Base-by-base conservation (phyloP, 2,329 filamentous ascomycete species). In the Chrysoporthe cubensis region DNA sequence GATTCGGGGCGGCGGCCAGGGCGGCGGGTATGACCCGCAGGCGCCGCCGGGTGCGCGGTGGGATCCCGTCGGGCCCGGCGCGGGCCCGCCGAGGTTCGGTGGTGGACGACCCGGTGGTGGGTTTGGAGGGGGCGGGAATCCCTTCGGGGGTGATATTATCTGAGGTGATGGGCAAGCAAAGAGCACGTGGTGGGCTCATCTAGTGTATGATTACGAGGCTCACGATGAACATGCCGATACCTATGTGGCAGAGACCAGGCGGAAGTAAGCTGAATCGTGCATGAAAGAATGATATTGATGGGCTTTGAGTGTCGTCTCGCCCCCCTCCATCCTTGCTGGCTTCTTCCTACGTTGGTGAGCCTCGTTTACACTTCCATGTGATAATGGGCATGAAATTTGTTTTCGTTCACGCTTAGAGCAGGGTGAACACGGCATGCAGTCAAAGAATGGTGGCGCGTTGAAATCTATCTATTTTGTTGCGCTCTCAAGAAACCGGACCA, bases 11-110 rank as follows among this genome's bases (percentile, higher is more conserved):
- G 78, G 79, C 46, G 82, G 77, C 18, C 78, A 80, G 16, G 78
- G 79, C 16, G 83, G 81, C 0, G 83, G 81, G 0, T 90, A 86
- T 74, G 87, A 94, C 75, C 89, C 91, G 1, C 90, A 90, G 76
- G 90, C 88, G 40, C 96, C 96, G 4, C 94, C 93, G 1, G 96
- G 96, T 1, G 91, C 94, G n/a, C 85, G 96, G 71, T 98, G 93
- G 81, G 96, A 98, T 81, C 95, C 95, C 2, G 80, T 94, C 32
- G 92, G 91, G 0, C 93, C 93, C 0, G 90, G 91, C 0, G 82
- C 80, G 0, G 73, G 77, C 1, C 70, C 70, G 16, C 84, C 84
- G 4, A 75, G 83, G 58, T 81, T 84, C 62, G 81, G 82, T 6
- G 83, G 84, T 8, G 75, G 79, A 1, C 70, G 78, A 1, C 79